A percentile compares a stretch with the other conserved stretches of the same genome.
Evolutionary conservation across 495 filamentous ascomycete species (phyloP).

Genomic region (Tricharina praecox): DNA sequence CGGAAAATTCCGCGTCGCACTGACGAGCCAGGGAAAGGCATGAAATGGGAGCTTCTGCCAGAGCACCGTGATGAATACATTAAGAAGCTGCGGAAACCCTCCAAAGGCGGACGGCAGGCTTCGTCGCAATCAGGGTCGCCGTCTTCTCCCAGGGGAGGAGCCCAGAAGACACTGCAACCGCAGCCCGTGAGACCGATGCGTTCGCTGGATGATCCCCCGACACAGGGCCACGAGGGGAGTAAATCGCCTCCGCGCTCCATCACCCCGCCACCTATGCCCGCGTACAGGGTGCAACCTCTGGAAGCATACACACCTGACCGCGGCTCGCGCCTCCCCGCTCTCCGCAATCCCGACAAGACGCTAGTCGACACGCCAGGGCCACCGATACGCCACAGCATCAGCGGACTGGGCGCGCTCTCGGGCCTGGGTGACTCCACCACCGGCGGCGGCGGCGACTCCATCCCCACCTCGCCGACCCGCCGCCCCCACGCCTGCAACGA

Average conservation of each 20-base stretch:
- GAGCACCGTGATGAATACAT: conserved; percentile 62
- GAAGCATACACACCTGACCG: conserved; percentile 41
- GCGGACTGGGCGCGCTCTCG: too few species aligned
- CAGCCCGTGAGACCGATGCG: neutral
- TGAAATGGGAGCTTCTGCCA: conserved; percentile 88
- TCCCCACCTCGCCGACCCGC: neutral
- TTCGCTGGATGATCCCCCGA: conserved; percentile 16
- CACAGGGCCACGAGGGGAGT: too few species aligned
- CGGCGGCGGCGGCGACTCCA: neutral
- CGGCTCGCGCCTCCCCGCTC: conserved; percentile 33
- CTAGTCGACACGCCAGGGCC: conserved; percentile 10
- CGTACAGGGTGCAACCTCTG: conserved; percentile 30
- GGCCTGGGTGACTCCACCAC: too few species aligned
- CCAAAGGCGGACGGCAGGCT: conserved; percentile 15
- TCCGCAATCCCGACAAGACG: conserved; percentile 33
- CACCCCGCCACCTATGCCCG: conserved; percentile 33
- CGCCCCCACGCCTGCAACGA: conserved; percentile 24
- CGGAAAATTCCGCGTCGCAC: conserved; percentile 78
- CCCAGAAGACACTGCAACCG: neutral
- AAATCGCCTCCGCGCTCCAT: conserved; percentile 25
- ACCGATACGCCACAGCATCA: neutral
- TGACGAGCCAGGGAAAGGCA: conserved; percentile 93
- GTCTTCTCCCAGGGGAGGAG: conserved; percentile 13
- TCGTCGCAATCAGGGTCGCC: conserved; percentile 16
- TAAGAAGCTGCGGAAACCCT: conserved; percentile 33